Percentiles rank a stretch among this genome's conserved stretches.
Conservation (phyloP, 768 basidiomycete genomes). For the Chiua virens region DNA sequence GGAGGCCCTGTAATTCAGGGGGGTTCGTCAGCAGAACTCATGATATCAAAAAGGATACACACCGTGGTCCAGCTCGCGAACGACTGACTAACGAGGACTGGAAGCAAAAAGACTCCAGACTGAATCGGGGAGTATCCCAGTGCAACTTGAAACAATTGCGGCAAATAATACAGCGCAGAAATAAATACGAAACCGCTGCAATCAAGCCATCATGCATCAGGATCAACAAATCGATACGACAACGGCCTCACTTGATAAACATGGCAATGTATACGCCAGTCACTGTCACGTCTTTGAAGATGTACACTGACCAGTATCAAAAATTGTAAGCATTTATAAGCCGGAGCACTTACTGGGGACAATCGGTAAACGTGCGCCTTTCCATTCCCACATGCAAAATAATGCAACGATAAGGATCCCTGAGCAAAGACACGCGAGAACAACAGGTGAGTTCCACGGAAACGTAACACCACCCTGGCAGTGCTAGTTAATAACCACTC, state of each 20-base stretch:
- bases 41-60: slow-evolving; percentile 18
- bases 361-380: slow-evolving; percentile 65
- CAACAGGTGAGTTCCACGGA: slow-evolving; percentile 66
- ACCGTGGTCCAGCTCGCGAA: slow-evolving; percentile 55
- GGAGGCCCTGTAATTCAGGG: slow-evolving; percentile 45
- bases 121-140: slow-evolving; percentile 65
- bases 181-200: slow-evolving; percentile 59
- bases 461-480: slow-evolving; percentile 70
- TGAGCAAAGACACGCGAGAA: slow-evolving; percentile 58
- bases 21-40: background rate
- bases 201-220: no score
- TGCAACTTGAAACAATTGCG: slow-evolving; percentile 75
- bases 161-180: slow-evolving; percentile 68
- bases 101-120: slow-evolving; percentile 66
- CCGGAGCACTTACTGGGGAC: slow-evolving; percentile 56
- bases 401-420: slow-evolving; percentile 52
- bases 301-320: slow-evolving; percentile 73
- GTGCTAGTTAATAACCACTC: slow-evolving; percentile 1
- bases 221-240: background rate
- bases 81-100: slow-evolving; percentile 68
- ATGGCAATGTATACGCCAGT: slow-evolving; percentile 67
- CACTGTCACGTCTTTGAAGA: slow-evolving; percentile 67
- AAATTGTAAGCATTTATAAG: background rate
- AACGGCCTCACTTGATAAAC: slow-evolving; percentile 55
- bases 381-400: slow-evolving; percentile 76